phyloP scores from a whole-genome alignment of 2,329 filamentous ascomycete species.

The Alternaria longipes region DNA sequence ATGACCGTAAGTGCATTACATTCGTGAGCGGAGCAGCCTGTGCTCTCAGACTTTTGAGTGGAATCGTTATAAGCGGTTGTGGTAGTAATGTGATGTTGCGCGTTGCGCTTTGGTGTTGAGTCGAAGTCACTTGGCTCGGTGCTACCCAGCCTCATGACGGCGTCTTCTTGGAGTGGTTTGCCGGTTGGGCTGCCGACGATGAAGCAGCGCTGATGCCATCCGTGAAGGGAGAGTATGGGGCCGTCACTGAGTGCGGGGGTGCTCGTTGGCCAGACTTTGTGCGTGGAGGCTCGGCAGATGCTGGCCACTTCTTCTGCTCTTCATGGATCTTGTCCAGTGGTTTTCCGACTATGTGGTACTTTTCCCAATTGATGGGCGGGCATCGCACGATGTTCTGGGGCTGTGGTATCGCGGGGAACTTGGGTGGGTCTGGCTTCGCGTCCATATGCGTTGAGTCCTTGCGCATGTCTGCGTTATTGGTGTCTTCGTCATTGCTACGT shows the following conservation, averaged over 20 bases:
- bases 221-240: constrained; percentile 67
- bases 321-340: constrained; percentile 84
- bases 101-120: constrained; percentile 1
- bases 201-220: constrained; percentile 56
- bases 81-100: constrained; percentile 1
- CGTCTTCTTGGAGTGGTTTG: constrained; percentile 47
- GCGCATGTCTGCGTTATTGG: constrained; percentile 30
- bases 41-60: constrained; percentile 34
- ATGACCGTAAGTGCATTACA: constrained; percentile 32
- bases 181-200: constrained; percentile 33
- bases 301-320: constrained; percentile 70
- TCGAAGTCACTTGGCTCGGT: constrained; percentile 6
- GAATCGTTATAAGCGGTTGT: constrained; percentile 1
- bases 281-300: constrained; percentile 51
- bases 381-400: constrained; percentile 85
- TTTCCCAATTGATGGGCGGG: constrained; percentile 92
- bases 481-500: constrained; percentile 32
- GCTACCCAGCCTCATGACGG: constrained; percentile 24
- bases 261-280: constrained; percentile 50
- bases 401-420: constrained; percentile 73
- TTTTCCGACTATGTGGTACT: constrained; percentile 89
- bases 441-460: constrained; percentile 42
- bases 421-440: constrained; percentile 17
- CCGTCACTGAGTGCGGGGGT: constrained; percentile 63
- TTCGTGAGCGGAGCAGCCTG: constrained; percentile 36